These are phyloP conservation scores for Piromyces finnis DNA, from an alignment of 192 early-diverging fungal genomes.

Conservation along the genomic window DNA sequence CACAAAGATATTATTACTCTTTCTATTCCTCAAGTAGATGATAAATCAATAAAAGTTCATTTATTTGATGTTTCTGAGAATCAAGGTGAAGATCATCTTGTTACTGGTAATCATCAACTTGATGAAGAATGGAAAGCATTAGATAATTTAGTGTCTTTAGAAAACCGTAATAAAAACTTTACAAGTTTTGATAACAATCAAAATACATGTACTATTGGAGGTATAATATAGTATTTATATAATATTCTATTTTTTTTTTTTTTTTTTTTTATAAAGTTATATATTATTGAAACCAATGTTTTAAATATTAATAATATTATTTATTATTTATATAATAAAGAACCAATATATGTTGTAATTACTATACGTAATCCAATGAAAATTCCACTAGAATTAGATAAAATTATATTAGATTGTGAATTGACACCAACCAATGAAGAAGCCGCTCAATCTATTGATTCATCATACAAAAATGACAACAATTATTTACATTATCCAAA, in stretches of 20 bases:
- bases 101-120: conserved; percentile 13
- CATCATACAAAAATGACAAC: background rate
- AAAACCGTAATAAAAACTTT: conserved; percentile 17
- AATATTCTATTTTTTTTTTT: too few relatives aligned
- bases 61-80: background rate
- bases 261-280: too few relatives aligned
- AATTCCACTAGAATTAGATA: conserved; percentile 39
- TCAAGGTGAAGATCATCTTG: background rate
- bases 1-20: conserved; percentile 19
- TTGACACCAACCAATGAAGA: conserved; percentile 15
- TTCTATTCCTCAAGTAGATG: conserved; percentile 25
- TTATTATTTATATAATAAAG: conserved; percentile 14
- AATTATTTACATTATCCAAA: background rate
- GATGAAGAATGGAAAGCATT: conserved; percentile 46
- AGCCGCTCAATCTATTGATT: background rate
- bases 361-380: conserved; percentile 53
- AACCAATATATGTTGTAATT: conserved; percentile 49
- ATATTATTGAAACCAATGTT: too few relatives aligned
- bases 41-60: conserved; percentile 3
- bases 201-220: conserved; percentile 55
- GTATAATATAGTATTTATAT: conserved; percentile 21
- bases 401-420: conserved; percentile 40
- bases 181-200: conserved; percentile 19
- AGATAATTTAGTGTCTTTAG: conserved; percentile 43
- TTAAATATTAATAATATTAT: too few relatives aligned